A percentile compares a stretch with the other conserved stretches of the same genome.
phyloP scores from a whole-genome alignment of 768 basidiomycete species.

The Lyophyllum decastes region DNA sequence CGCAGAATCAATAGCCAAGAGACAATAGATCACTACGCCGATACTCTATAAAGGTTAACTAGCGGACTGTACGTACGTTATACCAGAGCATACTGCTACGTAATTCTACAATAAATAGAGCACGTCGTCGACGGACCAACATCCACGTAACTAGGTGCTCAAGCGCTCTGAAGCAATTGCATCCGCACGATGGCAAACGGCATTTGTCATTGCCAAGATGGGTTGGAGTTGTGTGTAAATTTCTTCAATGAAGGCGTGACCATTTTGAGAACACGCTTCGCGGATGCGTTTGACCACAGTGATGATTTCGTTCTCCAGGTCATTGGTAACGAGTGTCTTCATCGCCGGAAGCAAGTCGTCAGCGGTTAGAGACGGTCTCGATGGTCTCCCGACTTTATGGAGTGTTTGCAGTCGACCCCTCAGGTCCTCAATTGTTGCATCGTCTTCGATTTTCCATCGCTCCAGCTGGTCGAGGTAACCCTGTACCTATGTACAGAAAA shows the following conservation, averaged over 20 bases:
- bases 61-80: neutral
- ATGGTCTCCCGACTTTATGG: constrained; percentile 14
- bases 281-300: constrained; percentile 25
- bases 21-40: neutral
- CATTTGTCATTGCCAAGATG: constrained; percentile 29
- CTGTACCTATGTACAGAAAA: constrained; percentile 1
- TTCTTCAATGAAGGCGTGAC: constrained; percentile 23
- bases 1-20: constrained; percentile 3
- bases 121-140: neutral
- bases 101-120: neutral
- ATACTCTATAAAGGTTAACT: neutral
- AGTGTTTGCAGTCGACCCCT: constrained; percentile 25
- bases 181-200: constrained; percentile 26
- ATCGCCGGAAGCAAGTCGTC: constrained; percentile 23
- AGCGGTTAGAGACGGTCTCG: constrained; percentile 14
- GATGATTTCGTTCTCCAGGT: constrained; percentile 24
- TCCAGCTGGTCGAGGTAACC: constrained; percentile 15
- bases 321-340: constrained; percentile 9
- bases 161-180: constrained; percentile 16
- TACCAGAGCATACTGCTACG: neutral
- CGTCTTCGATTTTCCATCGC: constrained; percentile 21
- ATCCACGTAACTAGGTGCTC: neutral
- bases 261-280: constrained; percentile 22
- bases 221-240: constrained; percentile 30
- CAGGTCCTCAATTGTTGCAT: constrained; percentile 21